Conservation (phyloP, 306 rosid species). For the Medicago arabica region DNA sequence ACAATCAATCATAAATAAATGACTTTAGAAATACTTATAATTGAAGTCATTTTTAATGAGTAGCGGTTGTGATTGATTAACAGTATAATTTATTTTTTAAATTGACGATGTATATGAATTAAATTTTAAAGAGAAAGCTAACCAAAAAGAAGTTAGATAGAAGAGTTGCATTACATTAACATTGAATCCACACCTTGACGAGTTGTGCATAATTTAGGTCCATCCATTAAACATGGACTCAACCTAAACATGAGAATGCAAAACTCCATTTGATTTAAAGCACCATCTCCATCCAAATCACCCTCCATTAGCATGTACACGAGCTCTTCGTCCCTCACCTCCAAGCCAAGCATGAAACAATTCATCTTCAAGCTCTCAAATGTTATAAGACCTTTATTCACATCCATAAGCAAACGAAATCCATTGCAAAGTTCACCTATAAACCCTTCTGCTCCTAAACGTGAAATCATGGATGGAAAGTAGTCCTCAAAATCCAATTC, state of each 20-base stretch:
- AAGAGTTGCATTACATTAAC: conserved; percentile 18
- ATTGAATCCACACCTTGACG: conserved; percentile 28
- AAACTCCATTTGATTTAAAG: conserved; percentile 64
- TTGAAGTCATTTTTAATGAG: too few species aligned
- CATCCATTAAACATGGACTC: conserved; percentile 60
- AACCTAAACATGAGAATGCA: conserved; percentile 82
- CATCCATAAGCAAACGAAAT: conserved; percentile 72
- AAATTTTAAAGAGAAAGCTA: background rate
- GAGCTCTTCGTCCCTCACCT: conserved; percentile 63
- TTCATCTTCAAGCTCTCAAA: conserved; percentile 76
- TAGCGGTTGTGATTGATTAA: background rate
- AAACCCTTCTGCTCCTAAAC: conserved; percentile 65
- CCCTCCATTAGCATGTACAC: conserved; percentile 72
- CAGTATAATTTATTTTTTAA: too few species aligned
- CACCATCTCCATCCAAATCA: conserved; percentile 81
- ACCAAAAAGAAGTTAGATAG: background rate
- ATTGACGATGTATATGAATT: background rate
- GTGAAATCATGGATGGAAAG: conserved; percentile 68
- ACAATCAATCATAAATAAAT: background rate
- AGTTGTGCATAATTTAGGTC: conserved; percentile 14
- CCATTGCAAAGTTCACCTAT: conserved; percentile 63
- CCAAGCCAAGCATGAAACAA: conserved; percentile 53
- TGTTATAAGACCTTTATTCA: conserved; percentile 67
- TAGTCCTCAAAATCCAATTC: conserved; percentile 61
- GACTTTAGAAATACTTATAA: too few species aligned